These are phyloP conservation scores for Colletotrichum cereale DNA, from an alignment of 2,329 filamentous ascomycete species.

Conservation along the genomic window DNA sequence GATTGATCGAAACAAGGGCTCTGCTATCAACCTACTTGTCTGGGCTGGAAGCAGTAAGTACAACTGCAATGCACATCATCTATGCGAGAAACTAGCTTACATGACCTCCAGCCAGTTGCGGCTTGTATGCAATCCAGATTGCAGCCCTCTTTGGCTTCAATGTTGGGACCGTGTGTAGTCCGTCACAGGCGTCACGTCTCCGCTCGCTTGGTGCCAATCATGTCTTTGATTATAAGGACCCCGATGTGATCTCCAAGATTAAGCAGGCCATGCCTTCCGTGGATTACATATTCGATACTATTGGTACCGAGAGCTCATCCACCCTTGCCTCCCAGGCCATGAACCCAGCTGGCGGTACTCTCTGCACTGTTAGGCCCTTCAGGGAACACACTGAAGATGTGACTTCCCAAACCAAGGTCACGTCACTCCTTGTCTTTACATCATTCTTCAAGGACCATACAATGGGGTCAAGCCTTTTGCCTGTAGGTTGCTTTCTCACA, in stretches of 20 bases:
- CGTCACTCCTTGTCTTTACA: background rate
- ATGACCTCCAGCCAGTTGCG: background rate
- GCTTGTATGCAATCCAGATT: slow-evolving; percentile 10
- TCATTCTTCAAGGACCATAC: background rate
- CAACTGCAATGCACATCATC: background rate
- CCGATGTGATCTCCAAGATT: background rate
- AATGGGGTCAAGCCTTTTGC: background rate
- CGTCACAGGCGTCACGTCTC: background rate
- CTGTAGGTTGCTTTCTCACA: slow-evolving; percentile 1
- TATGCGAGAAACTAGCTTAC: background rate
- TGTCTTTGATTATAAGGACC: background rate
- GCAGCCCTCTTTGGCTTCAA: slow-evolving; percentile 1
- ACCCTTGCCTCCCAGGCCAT: background rate
- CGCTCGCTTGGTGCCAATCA: slow-evolving; percentile 1
- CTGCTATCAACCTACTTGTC: background rate
- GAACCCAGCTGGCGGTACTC: slow-evolving; percentile 1
- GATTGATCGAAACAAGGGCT: background rate
- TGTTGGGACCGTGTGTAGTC: slow-evolving; percentile 7
- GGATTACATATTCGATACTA: background rate
- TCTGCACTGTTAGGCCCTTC: slow-evolving; percentile 1
- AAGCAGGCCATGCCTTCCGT: background rate
- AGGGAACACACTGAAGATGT: slow-evolving; percentile 2
- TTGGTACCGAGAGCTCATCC: slow-evolving; percentile 6
- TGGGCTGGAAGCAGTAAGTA: slow-evolving; percentile 9
- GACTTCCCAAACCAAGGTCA: background rate